Evolutionary conservation across 495 filamentous ascomycete species (phyloP).

Genomic region (Tuber calosporum): DNA sequence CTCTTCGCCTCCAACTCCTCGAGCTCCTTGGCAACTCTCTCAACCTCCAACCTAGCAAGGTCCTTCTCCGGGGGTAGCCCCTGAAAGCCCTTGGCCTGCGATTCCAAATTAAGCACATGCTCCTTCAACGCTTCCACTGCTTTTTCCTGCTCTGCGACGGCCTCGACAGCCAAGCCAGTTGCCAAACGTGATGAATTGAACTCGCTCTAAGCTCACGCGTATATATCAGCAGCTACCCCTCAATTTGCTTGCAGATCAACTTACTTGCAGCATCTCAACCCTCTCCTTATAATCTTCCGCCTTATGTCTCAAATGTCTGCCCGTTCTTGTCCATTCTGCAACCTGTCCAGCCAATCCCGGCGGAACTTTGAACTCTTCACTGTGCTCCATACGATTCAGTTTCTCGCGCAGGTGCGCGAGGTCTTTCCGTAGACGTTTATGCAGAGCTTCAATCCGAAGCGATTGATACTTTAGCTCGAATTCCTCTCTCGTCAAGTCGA

Average conservation of each 20-base stretch:
- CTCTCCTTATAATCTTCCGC: slow-evolving; percentile 53
- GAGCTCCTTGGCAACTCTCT: slow-evolving; percentile 57
- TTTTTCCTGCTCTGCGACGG: slow-evolving; percentile 50
- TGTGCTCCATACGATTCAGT: slow-evolving; percentile 44
- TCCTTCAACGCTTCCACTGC: slow-evolving; percentile 51
- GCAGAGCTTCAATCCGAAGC: slow-evolving; percentile 26
- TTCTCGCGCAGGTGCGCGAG: slow-evolving; percentile 43
- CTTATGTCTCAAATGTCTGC: slow-evolving; percentile 52
- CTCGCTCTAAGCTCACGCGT: slow-evolving; percentile 28
- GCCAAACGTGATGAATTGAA: slow-evolving; percentile 23
- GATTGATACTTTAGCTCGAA: slow-evolving; percentile 31
- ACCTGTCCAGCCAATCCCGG: slow-evolving; percentile 48
- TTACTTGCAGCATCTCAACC: slow-evolving; percentile 44
- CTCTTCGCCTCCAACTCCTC: slow-evolving; percentile 52
- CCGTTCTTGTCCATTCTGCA: slow-evolving; percentile 51
- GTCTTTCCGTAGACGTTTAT: slow-evolving; percentile 41
- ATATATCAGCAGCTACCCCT: slow-evolving; percentile 8
- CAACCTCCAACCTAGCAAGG: slow-evolving; percentile 59
- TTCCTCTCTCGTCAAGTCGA: slow-evolving; percentile 33
- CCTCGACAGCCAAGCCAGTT: slow-evolving; percentile 48
- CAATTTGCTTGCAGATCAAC: neutral
- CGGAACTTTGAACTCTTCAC: slow-evolving; percentile 45
- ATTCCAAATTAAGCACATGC: slow-evolving; percentile 53
- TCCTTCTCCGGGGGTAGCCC: slow-evolving; percentile 63
- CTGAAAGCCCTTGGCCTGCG: slow-evolving; percentile 54